Evolutionary conservation across 495 filamentous ascomycete species (phyloP), one percentile per base, ranked within the genome.

Genomic region (Tirmania nivea): DNA sequence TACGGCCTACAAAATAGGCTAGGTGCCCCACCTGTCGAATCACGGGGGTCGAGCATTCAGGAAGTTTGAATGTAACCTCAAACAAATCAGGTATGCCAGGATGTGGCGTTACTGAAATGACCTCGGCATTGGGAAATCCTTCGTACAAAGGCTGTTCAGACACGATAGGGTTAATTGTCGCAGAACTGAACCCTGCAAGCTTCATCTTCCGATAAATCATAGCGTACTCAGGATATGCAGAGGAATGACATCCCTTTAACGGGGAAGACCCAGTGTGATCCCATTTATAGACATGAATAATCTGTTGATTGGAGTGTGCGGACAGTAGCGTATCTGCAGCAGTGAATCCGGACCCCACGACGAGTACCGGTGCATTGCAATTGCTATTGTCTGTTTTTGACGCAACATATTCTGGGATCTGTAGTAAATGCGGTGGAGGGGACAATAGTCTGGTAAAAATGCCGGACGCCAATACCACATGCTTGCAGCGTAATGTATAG

Each of bases 151-250:
- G 58, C 5, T 69, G 16, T 19, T 16, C 14, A 19, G 14, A 12
- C 66, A 74, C 76, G 76, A 48, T 72, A 60, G 11, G 73, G 68
- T 51, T 65, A 20, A 21, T 31, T 8, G 53, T 17, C 37, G 0
- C 19, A n/a, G 19, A 17, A 4, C 48, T 48, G 1, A 25, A 34
- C 7, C 52, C 31, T 69, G 69, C 71, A 3, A 76, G 70, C 62
- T 77, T 81, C 79, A 83, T 83, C 20, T 73, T 66, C 16, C 75
- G 69, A 57, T 83, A 81, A 10, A 83, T 68, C 45, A 71, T 67
- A 0, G 79, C 77, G 59, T 83, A 81, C 53, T 82, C 79, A 0
- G 79, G 79, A 58, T 83, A 83, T 36, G 78, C 79, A 16, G 74
- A 69, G 39, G 75, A 70, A 63, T 83, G 79, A 48, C 79, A 83